phyloP scores from a whole-genome alignment of 1,284 basidiomycete species.

The Pholiota adiposa region DNA sequence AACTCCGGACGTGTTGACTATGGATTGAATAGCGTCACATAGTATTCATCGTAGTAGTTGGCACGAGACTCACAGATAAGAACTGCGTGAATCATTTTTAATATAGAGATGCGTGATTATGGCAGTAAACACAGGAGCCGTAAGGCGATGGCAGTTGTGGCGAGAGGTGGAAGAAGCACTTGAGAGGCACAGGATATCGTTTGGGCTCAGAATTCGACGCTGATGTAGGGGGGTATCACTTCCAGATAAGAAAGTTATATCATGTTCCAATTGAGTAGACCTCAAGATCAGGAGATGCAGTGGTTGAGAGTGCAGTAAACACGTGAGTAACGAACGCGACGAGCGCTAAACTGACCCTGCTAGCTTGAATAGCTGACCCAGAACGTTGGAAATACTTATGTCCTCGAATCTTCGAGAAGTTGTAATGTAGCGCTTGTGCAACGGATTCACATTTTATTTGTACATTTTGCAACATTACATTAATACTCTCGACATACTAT shows the following conservation, averaged over 20 bases:
- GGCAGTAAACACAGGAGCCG: neutral
- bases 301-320: neutral
- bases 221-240: no score
- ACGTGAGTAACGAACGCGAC: neutral
- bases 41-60: neutral
- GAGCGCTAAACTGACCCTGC: neutral
- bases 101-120: neutral
- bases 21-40: constrained; percentile 1
- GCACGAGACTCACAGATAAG: constrained; percentile 44
- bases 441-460: no score
- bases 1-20: constrained; percentile 89
- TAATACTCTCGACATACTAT: neutral
- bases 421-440: no score
- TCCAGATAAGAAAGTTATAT: neutral
- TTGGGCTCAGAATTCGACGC: neutral
- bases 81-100: constrained; percentile 80
- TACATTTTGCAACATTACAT: no score
- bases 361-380: no score
- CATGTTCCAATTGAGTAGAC: neutral
- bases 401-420: no score
- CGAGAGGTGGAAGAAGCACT: neutral
- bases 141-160: neutral
- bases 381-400: no score
- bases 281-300: neutral
- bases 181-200: neutral